Evolutionary conservation across 2,329 filamentous ascomycete species (phyloP).

Genomic region (Fusarium illudens): DNA sequence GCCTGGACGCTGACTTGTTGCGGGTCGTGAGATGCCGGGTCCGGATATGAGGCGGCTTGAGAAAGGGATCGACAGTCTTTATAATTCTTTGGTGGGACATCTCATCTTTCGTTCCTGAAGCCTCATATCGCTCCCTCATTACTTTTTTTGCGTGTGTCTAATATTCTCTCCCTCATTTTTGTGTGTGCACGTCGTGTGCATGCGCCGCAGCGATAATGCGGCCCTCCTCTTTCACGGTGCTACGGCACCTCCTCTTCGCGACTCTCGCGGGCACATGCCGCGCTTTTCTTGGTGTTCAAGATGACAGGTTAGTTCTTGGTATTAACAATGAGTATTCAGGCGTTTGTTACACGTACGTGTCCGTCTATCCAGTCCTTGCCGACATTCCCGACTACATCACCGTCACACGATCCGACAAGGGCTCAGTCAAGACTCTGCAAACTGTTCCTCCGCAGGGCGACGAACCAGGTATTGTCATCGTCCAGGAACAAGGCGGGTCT

Average conservation of each 20-base stretch:
- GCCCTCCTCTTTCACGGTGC: conserved; percentile 8
- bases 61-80: conserved; percentile 5
- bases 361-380: conserved; percentile 36
- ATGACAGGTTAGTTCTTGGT: conserved; percentile 34
- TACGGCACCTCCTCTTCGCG: conserved; percentile 16
- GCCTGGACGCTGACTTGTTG: background rate
- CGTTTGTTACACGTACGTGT: conserved; percentile 41
- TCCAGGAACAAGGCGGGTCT: conserved; percentile 26
- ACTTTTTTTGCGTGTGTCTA: background rate
- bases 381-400: conserved; percentile 33
- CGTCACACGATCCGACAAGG: conserved; percentile 31
- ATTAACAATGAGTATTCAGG: conserved; percentile 35
- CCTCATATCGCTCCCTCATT: background rate
- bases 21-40: conserved; percentile 1
- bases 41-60: conserved; percentile 10
- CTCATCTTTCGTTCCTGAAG: background rate
- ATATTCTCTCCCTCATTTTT: conserved; percentile 4
- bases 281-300: conserved; percentile 26
- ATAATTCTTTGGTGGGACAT: conserved; percentile 12
- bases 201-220: conserved; percentile 13
- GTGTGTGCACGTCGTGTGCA: background rate
- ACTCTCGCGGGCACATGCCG: conserved; percentile 3
- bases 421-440: conserved; percentile 27
- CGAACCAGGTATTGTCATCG: conserved; percentile 31
- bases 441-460: conserved; percentile 32